phyloP scores from a whole-genome alignment of 441 rosid genomes.

The Gossypium schwendimanii region DNA sequence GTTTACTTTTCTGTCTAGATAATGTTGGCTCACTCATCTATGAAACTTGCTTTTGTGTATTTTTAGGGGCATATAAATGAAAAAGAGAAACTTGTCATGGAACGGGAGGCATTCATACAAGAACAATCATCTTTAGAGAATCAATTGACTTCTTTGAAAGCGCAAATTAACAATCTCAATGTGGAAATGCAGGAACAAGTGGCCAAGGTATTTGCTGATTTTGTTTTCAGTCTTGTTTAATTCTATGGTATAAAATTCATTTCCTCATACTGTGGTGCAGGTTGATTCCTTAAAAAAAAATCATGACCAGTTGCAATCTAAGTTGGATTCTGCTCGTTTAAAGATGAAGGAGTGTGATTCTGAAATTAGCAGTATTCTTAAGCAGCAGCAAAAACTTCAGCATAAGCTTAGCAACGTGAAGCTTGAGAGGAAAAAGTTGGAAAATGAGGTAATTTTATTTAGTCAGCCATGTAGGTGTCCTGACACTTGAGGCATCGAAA shows the following conservation, averaged over 20 bases:
- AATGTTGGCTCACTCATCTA: neutral
- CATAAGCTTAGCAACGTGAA: constrained; percentile 64
- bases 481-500: constrained; percentile 10
- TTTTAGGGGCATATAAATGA: constrained; percentile 70
- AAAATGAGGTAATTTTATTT: constrained; percentile 72
- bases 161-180: constrained; percentile 55
- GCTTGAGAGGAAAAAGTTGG: constrained; percentile 87
- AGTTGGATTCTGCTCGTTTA: constrained; percentile 58
- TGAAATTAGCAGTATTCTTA: constrained; percentile 60
- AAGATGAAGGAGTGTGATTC: constrained; percentile 96
- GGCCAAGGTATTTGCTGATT: constrained; percentile 48
- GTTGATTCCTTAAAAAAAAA: constrained; percentile 44
- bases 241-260: constrained; percentile 11
- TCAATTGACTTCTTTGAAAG: constrained; percentile 57
- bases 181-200: constrained; percentile 65
- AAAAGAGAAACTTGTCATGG: constrained; percentile 82
- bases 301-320: constrained; percentile 63
- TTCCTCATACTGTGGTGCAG: constrained; percentile 33
- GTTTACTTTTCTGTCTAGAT: neutral
- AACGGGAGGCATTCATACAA: constrained; percentile 72
- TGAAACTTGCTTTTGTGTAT: constrained; percentile 20
- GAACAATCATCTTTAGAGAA: constrained; percentile 72
- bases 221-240: constrained; percentile 1
- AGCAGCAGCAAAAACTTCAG: constrained; percentile 69
- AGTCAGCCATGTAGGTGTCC: neutral